Percentiles rank a stretch among this genome's conserved stretches.
Evolutionary conservation across 257 asterid species (phyloP).

Genomic region (Phtheirospermum japonicum): DNA sequence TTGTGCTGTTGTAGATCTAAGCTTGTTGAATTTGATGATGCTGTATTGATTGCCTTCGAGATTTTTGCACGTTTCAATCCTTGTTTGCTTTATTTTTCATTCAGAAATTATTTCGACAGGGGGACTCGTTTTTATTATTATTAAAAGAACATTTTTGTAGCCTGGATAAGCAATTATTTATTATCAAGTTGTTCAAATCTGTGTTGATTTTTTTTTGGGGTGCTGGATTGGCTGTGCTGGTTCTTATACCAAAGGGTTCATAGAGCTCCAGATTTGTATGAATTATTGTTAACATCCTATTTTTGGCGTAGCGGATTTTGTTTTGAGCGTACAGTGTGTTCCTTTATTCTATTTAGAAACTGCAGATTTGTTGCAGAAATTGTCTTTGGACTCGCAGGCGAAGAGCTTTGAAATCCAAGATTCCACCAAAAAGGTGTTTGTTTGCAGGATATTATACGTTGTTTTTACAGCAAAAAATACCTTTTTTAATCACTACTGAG

Average conservation of each 20-base stretch:
- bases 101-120: not conserved
- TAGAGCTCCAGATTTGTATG: no score
- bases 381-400: slow-evolving; percentile 55
- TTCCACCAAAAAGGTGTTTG: slow-evolving; percentile 39
- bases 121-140: not conserved
- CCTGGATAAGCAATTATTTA: not conserved
- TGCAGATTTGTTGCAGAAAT: slow-evolving; percentile 52
- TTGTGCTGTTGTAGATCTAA: slow-evolving; percentile 30
- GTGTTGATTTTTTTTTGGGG: not conserved
- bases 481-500: slow-evolving; percentile 3
- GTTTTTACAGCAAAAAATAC: not conserved
- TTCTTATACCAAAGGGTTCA: no score
- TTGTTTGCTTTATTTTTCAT: not conserved
- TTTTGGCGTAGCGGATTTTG: not conserved
- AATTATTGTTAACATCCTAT: not conserved
- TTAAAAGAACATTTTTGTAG: not conserved
- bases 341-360: slow-evolving; percentile 57
- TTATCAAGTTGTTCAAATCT: no score
- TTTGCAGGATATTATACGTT: not conserved
- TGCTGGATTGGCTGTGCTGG: not conserved
- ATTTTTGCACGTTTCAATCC: slow-evolving; percentile 5
- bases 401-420: slow-evolving; percentile 43
- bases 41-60: not conserved
- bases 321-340: not conserved
- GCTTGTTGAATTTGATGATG: slow-evolving; percentile 12